A percentile compares a stretch with the other conserved stretches of the same genome.
Conservation (phyloP, 1,284 basidiomycete species). For the Phellopilus nigrolimitatus region DNA sequence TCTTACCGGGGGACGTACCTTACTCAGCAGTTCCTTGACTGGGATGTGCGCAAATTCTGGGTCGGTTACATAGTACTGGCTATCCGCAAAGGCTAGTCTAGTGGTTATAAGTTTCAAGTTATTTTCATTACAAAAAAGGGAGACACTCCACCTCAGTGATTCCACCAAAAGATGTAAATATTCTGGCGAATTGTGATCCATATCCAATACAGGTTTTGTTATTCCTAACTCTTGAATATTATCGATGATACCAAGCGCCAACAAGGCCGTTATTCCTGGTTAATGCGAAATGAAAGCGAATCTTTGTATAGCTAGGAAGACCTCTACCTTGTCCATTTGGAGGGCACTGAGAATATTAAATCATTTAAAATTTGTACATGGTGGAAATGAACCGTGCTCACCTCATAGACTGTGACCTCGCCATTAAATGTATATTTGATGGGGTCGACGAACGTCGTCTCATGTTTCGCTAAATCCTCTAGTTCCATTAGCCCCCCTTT, state of each 20-base stretch:
- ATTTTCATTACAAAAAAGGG: slow-evolving; percentile 20
- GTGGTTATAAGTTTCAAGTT: slow-evolving; percentile 8
- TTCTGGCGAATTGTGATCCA: slow-evolving; percentile 84
- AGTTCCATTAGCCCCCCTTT: slow-evolving; percentile 92
- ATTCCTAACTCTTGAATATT: slow-evolving; percentile 73
- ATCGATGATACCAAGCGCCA: slow-evolving; percentile 91
- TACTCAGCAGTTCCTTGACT: slow-evolving; percentile 73
- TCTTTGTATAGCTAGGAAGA: too few species aligned
- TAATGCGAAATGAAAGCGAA: too few species aligned
- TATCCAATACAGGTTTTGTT: slow-evolving; percentile 63
- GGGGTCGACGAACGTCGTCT: slow-evolving; percentile 78
- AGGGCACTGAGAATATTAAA: slow-evolving; percentile 59
- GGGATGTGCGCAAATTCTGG: slow-evolving; percentile 74
- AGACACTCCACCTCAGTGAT: slow-evolving; percentile 51
- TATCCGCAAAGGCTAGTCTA: slow-evolving; percentile 78
- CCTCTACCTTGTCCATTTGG: slow-evolving; percentile 84
- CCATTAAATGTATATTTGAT: slow-evolving; percentile 85
- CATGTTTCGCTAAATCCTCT: slow-evolving; percentile 79
- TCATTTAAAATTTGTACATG: not conserved
- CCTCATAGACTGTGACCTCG: slow-evolving; percentile 83
- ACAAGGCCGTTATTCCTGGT: slow-evolving; percentile 83
- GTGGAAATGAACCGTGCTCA: too few species aligned
- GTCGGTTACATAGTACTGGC: slow-evolving; percentile 85
- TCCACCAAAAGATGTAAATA: slow-evolving; percentile 91
- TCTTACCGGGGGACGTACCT: slow-evolving; percentile 42